These are phyloP conservation scores for Neurospora sp. DNA, from an alignment of 2,329 filamentous ascomycete species.

Conservation along the genomic window DNA sequence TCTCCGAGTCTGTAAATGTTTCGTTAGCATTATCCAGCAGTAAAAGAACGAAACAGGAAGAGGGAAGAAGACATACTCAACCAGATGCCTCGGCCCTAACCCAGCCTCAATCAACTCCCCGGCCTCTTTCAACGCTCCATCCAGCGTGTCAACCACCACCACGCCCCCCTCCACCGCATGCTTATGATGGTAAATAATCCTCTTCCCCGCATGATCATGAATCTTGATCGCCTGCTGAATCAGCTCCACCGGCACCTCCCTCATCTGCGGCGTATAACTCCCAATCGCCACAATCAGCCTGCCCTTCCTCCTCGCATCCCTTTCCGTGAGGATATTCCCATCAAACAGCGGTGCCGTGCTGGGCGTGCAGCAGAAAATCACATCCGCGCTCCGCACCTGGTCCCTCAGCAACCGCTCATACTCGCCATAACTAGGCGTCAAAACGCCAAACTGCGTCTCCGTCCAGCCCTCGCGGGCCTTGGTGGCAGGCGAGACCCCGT, in stretches of 20 bases:
- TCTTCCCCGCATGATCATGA: constrained; percentile 35
- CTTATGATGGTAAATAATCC: constrained; percentile 50
- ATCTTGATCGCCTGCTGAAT: constrained; percentile 49
- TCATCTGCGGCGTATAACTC: constrained; percentile 61
- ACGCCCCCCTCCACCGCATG: constrained; percentile 54
- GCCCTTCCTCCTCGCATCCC: constrained; percentile 59
- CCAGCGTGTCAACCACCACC: constrained; percentile 65
- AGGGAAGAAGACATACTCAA: constrained; percentile 49
- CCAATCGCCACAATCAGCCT: constrained; percentile 65
- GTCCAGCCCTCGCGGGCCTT: constrained; percentile 52
- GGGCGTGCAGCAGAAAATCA: constrained; percentile 84
- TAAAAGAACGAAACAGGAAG: background rate
- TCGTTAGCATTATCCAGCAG: background rate
- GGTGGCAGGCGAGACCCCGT: constrained; percentile 29
- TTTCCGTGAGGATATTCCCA: constrained; percentile 56
- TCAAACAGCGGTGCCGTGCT: constrained; percentile 68
- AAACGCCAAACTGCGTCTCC: constrained; percentile 54
- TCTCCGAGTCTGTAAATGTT: constrained; percentile 55
- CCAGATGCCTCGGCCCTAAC: constrained; percentile 62
- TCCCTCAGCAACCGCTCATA: constrained; percentile 56
- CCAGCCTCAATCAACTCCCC: constrained; percentile 78
- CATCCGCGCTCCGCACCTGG: constrained; percentile 61
- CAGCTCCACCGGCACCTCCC: constrained; percentile 71
- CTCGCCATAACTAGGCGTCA: constrained; percentile 63
- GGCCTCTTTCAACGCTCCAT: constrained; percentile 70